Evolutionary conservation across 257 asterid genomes (phyloP), one percentile per base, ranked within the genome.

Genomic region (Lycium ferocissimum): DNA sequence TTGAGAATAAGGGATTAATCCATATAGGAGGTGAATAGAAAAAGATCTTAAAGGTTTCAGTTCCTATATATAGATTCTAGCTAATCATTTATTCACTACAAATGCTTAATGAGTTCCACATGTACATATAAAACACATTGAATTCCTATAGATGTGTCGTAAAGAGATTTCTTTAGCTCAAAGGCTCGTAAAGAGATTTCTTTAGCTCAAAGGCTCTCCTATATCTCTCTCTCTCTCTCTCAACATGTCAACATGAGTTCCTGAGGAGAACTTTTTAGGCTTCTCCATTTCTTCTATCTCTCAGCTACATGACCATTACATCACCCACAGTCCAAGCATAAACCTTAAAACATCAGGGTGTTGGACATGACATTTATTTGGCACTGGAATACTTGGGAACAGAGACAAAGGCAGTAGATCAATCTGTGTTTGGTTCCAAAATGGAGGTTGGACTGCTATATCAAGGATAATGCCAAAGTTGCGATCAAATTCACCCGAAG

Each of bases 251-350:
- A 20, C 61, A 1, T 22, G 43, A 49, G 11, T 51, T 49, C 22
- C 58, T 76, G 4, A 51, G 20, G 38, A 75, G 40, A 76, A 76
- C 43, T 3, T 49, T 76, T 14, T 22, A 22, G 62, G 81, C 22
- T 75, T 51, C 26, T 76, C 63, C 82, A 51, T 12, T 13, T 76
- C 82, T 53, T 76, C 65, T 76, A 49, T 26, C 65, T 76, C 63
- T 76, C 63, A 14, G 45, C 22, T 76, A 8, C 63, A 76, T 2
- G 63, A 13, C 62, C 43, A 49, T 22, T 22, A 76, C 3, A 7
- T 47, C 9, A 4, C 81, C 61, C 61, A 12, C 0, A 51, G 26
- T 11, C 9, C 63, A 76, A 26, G 65, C 65, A 76, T 76, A 76
- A 76, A 76, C 82, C 45, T 75, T 49, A 49, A 26, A 22, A 49